phyloP scores from a whole-genome alignment of 2,329 filamentous ascomycete species.

The Metarhizium rileyi region DNA sequence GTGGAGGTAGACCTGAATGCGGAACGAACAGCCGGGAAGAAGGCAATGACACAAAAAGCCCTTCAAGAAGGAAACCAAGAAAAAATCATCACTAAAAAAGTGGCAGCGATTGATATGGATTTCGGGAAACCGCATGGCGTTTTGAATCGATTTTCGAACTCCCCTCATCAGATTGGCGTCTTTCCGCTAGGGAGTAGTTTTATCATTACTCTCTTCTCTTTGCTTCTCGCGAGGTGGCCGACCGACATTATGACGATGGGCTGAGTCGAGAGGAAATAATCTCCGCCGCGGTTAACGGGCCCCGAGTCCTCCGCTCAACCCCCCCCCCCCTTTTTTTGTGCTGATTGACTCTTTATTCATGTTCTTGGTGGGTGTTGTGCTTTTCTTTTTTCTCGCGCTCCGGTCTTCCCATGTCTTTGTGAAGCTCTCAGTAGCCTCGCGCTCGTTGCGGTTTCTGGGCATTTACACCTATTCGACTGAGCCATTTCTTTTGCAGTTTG shows the following conservation, averaged over 20 bases:
- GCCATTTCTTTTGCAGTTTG: neutral
- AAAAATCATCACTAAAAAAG: slow-evolving; percentile 11
- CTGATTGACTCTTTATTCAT: slow-evolving; percentile 9
- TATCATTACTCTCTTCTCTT: slow-evolving; percentile 24
- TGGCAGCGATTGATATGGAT: slow-evolving; percentile 9
- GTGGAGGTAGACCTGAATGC: slow-evolving; percentile 13
- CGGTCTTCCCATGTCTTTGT: no score
- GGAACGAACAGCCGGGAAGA: slow-evolving; percentile 2
- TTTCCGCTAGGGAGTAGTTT: slow-evolving; percentile 32
- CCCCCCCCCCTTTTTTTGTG: no score
- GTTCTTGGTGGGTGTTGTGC: slow-evolving; percentile 11
- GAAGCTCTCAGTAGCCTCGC: neutral
- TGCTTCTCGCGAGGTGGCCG: slow-evolving; percentile 41
- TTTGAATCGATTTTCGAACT: slow-evolving; percentile 21
- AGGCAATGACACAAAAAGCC: slow-evolving; percentile 8
- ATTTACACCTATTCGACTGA: neutral
- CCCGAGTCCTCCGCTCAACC: slow-evolving; percentile 20
- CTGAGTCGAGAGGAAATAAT: slow-evolving; percentile 31
- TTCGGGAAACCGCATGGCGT: slow-evolving; percentile 17
- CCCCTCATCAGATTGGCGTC: slow-evolving; percentile 41
- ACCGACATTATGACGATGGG: slow-evolving; percentile 34
- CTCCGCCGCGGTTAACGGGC: slow-evolving; percentile 12
- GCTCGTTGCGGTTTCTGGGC: neutral
- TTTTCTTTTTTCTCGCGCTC: slow-evolving; percentile 8
- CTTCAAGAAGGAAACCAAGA: slow-evolving; percentile 11